Base-by-base conservation (phyloP, 2,329 filamentous ascomycete genomes). In the Graphilbum sp. region DNA sequence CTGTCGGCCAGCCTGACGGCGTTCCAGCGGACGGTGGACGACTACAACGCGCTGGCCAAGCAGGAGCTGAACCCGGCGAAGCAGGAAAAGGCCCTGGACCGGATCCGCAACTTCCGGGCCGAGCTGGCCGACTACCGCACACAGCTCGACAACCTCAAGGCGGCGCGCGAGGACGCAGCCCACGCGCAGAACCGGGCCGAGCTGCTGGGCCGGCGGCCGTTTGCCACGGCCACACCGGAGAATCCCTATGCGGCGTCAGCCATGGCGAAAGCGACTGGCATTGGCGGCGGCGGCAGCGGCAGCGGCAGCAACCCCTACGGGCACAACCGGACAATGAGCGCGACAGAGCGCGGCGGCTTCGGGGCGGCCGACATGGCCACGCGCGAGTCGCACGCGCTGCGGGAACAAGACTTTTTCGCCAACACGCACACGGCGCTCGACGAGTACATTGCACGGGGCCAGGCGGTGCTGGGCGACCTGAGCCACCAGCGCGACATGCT, bases 401-500 rank as follows among this genome's bases (percentile, higher is more conserved):
- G 86, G 36, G 90, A 98, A 60, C 85, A 94, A 50, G 79, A 69
- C 43, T 96, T 98, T 64, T 83, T 95, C 50, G 59, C 72, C 17
- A 77, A 70, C 48, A 90, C 88, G 4, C 82, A 93, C 53, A 70
- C 69, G 16, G 85, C 90, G 38, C 67, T 98, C 1, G 90, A 98
- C 54, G 88, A 96, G 48, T 98, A 94, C 53, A 72, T 98, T 40
- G 87, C 92, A 35, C 69, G 88, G 3, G 90, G 90, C 0, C 76
- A 93, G 52, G 84, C 86, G 1, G 90, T 98, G 29, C 66, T 96
- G 21, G 81, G 82, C 7, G 87, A 96, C 58, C 59, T 98, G 40
- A 80, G 83, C 3, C 72, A 90, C 52, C 90, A 98, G 63, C 72
- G 84, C 39, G 88, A 96, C 55, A 87, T 95, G 63, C 67, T 98